Conservation (phyloP, 2,329 filamentous ascomycete genomes). For the Rachicladosporium sp. region DNA sequence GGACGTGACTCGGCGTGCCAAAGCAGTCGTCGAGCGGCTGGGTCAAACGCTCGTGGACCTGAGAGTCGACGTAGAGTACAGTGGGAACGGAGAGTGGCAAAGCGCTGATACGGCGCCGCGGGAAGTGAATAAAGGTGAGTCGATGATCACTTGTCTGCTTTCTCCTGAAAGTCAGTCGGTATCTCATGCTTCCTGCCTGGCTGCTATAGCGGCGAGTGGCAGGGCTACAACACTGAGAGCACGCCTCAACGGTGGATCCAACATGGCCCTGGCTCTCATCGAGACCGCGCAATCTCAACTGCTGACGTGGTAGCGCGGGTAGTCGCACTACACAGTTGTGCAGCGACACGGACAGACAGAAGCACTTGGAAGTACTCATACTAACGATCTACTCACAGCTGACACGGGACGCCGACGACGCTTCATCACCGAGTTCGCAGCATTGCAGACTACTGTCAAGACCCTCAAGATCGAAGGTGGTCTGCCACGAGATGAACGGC, state of each 20-base stretch:
- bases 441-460: slow-evolving; percentile 29
- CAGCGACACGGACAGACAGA: too few species aligned
- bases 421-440: slow-evolving; percentile 32
- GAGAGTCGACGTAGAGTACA: slow-evolving; percentile 27
- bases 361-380: background rate
- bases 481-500: slow-evolving; percentile 34
- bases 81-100: slow-evolving; percentile 13
- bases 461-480: slow-evolving; percentile 36
- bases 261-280: too few species aligned
- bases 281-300: too few species aligned
- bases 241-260: too few species aligned
- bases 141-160: background rate
- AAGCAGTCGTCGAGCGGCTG: slow-evolving; percentile 27
- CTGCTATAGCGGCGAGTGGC: too few species aligned
- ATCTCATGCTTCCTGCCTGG: too few species aligned
- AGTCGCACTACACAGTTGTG: too few species aligned
- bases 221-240: too few species aligned
- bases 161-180: too few species aligned
- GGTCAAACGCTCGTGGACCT: slow-evolving; percentile 28
- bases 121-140: background rate
- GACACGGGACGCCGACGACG: slow-evolving; percentile 9
- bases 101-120: slow-evolving; percentile 9
- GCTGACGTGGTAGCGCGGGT: too few species aligned
- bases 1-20: slow-evolving; percentile 15
- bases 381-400: background rate